These are phyloP conservation scores for Mycena indigotica DNA, from an alignment of 768 basidiomycete genomes.

Conservation along the genomic window DNA sequence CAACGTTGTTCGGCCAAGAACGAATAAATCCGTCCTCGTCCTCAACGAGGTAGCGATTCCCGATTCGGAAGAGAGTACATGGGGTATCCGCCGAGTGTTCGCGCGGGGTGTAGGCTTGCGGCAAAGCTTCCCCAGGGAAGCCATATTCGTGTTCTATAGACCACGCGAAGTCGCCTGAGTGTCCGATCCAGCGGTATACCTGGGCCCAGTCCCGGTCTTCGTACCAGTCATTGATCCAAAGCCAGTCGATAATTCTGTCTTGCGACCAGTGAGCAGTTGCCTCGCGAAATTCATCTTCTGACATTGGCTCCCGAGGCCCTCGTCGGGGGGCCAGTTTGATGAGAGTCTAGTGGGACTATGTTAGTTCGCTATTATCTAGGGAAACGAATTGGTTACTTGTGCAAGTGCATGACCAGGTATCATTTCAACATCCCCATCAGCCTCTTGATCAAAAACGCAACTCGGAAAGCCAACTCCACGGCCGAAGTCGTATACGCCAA, in stretches of 20 bases:
- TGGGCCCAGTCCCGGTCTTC: neutral
- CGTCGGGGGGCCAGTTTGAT: neutral
- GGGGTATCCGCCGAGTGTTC: neutral
- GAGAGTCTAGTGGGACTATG: neutral
- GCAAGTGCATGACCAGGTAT: neutral
- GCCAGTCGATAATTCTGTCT: neutral
- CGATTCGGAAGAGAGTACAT: neutral
- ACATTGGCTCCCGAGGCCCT: neutral
- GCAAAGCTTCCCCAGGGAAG: neutral
- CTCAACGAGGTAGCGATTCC: neutral
- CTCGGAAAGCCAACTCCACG: neutral
- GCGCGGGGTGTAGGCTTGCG: neutral
- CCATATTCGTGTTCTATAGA: neutral
- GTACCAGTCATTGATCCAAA: neutral
- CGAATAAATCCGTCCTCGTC: neutral
- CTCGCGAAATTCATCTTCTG: neutral
- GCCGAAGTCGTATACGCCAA: constrained; percentile 14
- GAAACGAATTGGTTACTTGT: neutral
- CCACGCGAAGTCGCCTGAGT: neutral
- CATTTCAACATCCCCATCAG: neutral
- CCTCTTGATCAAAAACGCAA: no score
- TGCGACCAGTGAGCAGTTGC: no score
- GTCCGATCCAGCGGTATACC: neutral
- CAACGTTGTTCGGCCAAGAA: neutral
- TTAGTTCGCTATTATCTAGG: neutral